Evolutionary conservation across 441 rosid genomes (phyloP).

Genomic region (Corymbia citriodora): DNA sequence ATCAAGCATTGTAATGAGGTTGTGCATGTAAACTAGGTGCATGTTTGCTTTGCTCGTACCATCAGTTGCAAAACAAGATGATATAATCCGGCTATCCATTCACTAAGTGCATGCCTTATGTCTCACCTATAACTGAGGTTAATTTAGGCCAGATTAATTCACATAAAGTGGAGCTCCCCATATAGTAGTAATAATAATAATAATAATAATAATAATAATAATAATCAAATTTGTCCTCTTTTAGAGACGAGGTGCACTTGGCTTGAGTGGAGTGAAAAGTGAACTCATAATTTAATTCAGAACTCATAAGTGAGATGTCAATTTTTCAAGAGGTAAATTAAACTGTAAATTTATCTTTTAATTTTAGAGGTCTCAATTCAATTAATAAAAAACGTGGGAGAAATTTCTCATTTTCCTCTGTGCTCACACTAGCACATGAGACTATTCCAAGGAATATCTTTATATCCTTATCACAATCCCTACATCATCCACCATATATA

Average conservation of each 20-base stretch:
- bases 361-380: neutral
- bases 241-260: neutral
- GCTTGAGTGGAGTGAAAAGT: neutral
- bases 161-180: neutral
- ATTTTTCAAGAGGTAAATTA: neutral
- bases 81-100: neutral
- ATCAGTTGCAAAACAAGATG: neutral
- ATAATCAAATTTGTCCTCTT: neutral
- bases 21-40: neutral
- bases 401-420: neutral
- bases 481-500: neutral
- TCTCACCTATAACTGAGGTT: neutral
- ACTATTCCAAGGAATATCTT: neutral
- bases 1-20: neutral
- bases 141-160: neutral
- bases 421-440: neutral
- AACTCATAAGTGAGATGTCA: neutral
- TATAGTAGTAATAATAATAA: fast-evolving
- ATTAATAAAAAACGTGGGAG: neutral
- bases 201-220: neutral
- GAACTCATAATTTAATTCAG: neutral
- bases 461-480: neutral
- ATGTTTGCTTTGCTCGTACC: neutral
- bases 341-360: neutral
- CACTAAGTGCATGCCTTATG: neutral